Evolutionary conservation across 1,284 basidiomycete genomes (phyloP).

Genomic region (Rhodotorula mucilaginosa): DNA sequence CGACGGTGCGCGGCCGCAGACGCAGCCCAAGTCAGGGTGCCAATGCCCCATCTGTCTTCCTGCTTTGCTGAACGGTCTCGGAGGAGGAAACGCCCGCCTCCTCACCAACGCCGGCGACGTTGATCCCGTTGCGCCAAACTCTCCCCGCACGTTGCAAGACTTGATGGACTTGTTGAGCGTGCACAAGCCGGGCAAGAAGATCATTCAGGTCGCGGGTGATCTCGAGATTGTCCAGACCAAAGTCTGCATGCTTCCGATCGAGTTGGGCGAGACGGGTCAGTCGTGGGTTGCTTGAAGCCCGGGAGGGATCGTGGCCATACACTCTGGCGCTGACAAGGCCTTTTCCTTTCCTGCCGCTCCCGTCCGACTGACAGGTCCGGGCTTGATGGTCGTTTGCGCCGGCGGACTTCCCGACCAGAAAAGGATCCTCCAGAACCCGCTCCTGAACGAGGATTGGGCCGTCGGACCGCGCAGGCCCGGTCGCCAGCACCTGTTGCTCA

Average conservation of each 20-base stretch:
- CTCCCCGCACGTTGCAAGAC: slow-evolving; percentile 1
- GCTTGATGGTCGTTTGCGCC: neutral
- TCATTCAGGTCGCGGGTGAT: neutral
- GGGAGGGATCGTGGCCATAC: neutral
- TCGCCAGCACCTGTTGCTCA: slow-evolving; percentile 1
- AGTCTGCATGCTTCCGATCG: neutral
- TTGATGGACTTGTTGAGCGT: neutral
- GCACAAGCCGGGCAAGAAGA: slow-evolving; percentile 8
- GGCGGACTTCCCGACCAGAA: neutral
- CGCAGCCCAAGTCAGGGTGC: neutral
- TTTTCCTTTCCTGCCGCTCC: neutral
- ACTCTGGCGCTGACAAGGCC: neutral
- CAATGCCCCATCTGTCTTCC: neutral
- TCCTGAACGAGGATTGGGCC: neutral
- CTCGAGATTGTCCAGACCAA: slow-evolving; percentile 5
- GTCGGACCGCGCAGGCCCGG: neutral
- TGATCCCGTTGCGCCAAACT: neutral
- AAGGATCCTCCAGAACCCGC: neutral
- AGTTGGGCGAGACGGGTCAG: neutral
- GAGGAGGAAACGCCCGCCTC: neutral
- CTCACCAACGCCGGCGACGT: neutral
- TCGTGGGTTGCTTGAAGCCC: neutral
- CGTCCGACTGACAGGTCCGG: neutral
- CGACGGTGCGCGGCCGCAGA: neutral
- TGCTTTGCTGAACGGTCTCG: neutral